Evolutionary conservation across 352 stramenopile species (phyloP).

Genomic region (Phytophthora aleatoria): DNA sequence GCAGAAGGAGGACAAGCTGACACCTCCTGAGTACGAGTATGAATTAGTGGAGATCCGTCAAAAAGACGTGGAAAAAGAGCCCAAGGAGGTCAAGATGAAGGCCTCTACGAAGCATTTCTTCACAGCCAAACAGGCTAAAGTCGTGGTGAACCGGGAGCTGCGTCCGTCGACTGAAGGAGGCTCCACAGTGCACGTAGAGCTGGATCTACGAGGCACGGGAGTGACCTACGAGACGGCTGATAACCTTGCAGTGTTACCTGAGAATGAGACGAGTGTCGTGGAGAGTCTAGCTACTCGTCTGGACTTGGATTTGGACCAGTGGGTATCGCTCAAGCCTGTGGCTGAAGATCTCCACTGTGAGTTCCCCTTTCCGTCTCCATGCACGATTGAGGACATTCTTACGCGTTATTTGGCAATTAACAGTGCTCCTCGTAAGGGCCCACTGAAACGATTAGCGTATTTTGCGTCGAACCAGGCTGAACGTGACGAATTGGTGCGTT

Average conservation of each 20-base stretch:
- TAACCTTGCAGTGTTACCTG: conserved; percentile 93
- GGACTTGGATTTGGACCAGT: conserved; percentile 91
- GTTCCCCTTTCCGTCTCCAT: conserved; percentile 94
- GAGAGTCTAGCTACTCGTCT: conserved; percentile 83
- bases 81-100: conserved; percentile 57
- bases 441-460: conserved; percentile 83
- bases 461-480: conserved; percentile 71
- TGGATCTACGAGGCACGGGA: conserved; percentile 83
- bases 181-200: conserved; percentile 90
- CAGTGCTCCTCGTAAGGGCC: conserved; percentile 82
- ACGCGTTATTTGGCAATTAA: conserved; percentile 95
- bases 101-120: conserved; percentile 92
- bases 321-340: conserved; percentile 80
- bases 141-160: conserved; percentile 92
- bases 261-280: conserved; percentile 86
- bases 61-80: conserved; percentile 14
- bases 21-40: conserved; percentile 67
- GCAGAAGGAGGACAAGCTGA: conserved; percentile 22
- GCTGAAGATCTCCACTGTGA: conserved; percentile 56
- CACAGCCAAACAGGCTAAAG: conserved; percentile 77
- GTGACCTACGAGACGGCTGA: conserved; percentile 94
- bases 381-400: conserved; percentile 92
- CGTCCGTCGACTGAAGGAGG: conserved; percentile 76
- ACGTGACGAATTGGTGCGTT: conserved; percentile 48
- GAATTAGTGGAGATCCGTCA: conserved; percentile 50